Conservation (phyloP, 1,284 basidiomycete genomes). For the Xerocomus amazonicus region DNA sequence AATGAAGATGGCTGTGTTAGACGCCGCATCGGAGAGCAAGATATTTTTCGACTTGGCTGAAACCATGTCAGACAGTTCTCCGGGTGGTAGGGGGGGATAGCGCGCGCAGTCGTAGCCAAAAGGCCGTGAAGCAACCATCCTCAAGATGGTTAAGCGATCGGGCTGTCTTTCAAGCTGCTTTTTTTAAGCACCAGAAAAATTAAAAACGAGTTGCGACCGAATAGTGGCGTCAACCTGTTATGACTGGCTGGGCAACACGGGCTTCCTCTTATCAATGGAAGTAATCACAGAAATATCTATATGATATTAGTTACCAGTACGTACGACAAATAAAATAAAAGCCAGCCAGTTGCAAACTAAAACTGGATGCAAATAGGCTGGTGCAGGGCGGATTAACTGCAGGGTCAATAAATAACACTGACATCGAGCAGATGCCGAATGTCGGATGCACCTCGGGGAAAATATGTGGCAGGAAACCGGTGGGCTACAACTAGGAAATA, state of each 20-base stretch:
- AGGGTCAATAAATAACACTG: conserved; percentile 17
- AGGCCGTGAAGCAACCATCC: conserved; percentile 10
- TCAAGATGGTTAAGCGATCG: conserved; percentile 3
- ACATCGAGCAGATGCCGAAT: conserved; percentile 3
- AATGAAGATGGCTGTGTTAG: conserved; percentile 25
- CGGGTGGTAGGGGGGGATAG: conserved; percentile 16
- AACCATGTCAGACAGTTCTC: conserved; percentile 1
- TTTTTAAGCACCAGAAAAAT: background rate
- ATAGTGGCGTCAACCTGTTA: conserved; percentile 4
- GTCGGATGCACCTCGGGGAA: conserved; percentile 15
- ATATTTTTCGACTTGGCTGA: conserved; percentile 12
- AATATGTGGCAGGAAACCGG: conserved; percentile 6
- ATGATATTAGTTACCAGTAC: conserved; percentile 13
- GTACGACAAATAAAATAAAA: conserved; percentile 22
- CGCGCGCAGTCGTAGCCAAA: conserved; percentile 17
- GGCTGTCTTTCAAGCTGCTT: background rate
- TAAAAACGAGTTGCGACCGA: background rate
- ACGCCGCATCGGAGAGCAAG: conserved; percentile 13
- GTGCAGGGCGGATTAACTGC: conserved; percentile 14
- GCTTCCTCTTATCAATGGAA: background rate
- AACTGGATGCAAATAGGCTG: conserved; percentile 10
- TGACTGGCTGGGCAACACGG: background rate
- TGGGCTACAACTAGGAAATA: conserved; percentile 14
- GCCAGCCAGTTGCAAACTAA: conserved; percentile 1
- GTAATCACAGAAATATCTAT: conserved; percentile 7